These are phyloP conservation scores for Picochlorum sp. DNA, from an alignment of 139 green algal genomes.

Conservation along the genomic window DNA sequence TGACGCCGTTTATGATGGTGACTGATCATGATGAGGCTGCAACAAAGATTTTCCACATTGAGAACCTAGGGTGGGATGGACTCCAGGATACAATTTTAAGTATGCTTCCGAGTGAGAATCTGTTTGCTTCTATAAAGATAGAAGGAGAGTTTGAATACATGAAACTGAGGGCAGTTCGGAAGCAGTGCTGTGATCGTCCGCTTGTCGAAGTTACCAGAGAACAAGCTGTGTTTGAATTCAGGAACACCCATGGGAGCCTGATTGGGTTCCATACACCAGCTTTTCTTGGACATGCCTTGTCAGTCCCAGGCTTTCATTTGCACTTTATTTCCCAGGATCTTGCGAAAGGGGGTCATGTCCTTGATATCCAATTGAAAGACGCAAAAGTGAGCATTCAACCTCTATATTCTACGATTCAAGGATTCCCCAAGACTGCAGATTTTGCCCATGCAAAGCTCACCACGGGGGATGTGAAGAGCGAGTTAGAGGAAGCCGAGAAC, in stretches of 20 bases:
- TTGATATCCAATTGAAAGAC: not conserved
- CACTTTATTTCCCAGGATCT: not conserved
- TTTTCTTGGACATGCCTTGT: not conserved
- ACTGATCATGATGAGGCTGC: too few species aligned
- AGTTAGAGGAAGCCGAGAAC: too few species aligned
- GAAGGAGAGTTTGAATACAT: not conserved
- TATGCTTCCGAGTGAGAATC: not conserved
- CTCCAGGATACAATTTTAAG: not conserved
- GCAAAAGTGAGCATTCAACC: not conserved
- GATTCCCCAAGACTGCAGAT: not conserved
- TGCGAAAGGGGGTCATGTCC: not conserved
- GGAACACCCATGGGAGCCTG: not conserved
- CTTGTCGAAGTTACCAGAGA: not conserved
- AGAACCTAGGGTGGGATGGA: not conserved
- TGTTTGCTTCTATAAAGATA: not conserved
- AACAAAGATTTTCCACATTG: too few species aligned
- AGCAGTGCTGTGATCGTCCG: not conserved
- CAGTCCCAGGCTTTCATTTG: not conserved
- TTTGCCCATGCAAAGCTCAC: too few species aligned
- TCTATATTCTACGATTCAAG: not conserved
- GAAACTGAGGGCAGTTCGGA: not conserved
- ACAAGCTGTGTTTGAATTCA: not conserved
- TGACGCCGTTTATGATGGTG: not conserved
- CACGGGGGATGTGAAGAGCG: too few species aligned
- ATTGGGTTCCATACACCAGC: not conserved